Base-by-base conservation (phyloP, 2,329 filamentous ascomycete species). In the Aureobasidium sp. region DNA sequence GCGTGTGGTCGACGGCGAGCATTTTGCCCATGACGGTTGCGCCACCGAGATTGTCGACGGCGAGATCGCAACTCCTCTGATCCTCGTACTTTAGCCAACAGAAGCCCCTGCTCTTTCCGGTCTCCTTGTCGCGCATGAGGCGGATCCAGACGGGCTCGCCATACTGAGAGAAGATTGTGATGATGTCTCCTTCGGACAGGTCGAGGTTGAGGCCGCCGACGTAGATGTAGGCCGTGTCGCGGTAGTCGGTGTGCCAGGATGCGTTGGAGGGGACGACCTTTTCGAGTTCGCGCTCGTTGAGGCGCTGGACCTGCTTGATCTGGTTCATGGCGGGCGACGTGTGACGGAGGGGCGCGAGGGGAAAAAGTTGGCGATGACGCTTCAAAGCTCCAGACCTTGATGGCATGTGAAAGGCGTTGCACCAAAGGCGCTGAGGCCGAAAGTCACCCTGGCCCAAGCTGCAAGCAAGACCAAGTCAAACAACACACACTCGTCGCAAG, bases 1-100 rank as follows among this genome's bases (percentile, higher is more conserved):
- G 80, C 27, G 91, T 89, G 74, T 99, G 94, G 71, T 99, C 94
- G 13, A 99, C 94, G 62, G 88, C 84, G 43, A 99, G 75, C 61
- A 93, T 75, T 43, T 92, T 81, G 2, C 91, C 92, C 70, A 89
- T 79, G 19, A 99, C 85, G 31, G 85, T 88, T 9, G 92, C 87
- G 33, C 94, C 94, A 40, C 91, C 89, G 5, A 99, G 77, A 72
- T 99, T 99, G 75, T 99, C 94, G 10, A 99, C 95, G 0, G 95
- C 94, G 43, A 99, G 78, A 74, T 97, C 93, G 64, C 90, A 95
- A 75, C 92, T 96, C 67, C 93, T 83, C 77, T 99, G 94, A 74
- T 99, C 93, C 73, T 99, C 94, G 74, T 97, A 99, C 72, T 99
- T 99, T 61, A 99, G 81, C 81, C 94, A 99, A 2, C 88, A 91